These are phyloP conservation scores for Penicillium daleae DNA, from an alignment of 495 filamentous ascomycete genomes.

Conservation along the genomic window DNA sequence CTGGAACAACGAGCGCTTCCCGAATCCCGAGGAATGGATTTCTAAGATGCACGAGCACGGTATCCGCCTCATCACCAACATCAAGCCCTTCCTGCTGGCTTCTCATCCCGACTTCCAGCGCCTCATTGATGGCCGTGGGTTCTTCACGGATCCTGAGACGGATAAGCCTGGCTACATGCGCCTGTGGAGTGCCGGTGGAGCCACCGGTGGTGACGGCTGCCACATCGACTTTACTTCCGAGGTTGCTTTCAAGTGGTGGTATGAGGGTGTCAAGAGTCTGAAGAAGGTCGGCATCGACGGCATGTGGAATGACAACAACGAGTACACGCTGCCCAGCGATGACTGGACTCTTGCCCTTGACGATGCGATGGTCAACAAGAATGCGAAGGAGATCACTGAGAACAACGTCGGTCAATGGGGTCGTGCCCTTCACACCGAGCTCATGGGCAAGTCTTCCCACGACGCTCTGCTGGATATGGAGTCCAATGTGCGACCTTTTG, in stretches of 20 bases:
- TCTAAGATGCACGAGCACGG: slow-evolving; percentile 62
- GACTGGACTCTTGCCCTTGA: slow-evolving; percentile 62
- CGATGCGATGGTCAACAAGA: slow-evolving; percentile 38
- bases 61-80: slow-evolving; percentile 68
- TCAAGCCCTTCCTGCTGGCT: slow-evolving; percentile 69
- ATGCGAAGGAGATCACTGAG: slow-evolving; percentile 32
- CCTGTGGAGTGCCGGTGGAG: slow-evolving; percentile 70
- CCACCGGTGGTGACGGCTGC: slow-evolving; percentile 67
- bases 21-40: slow-evolving; percentile 63
- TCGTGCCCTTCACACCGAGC: slow-evolving; percentile 64
- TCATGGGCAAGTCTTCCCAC: slow-evolving; percentile 67
- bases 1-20: slow-evolving; percentile 69
- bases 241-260: slow-evolving; percentile 70
- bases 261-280: slow-evolving; percentile 61
- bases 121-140: slow-evolving; percentile 54
- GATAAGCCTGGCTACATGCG: slow-evolving; percentile 57
- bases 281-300: slow-evolving; percentile 65
- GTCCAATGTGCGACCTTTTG: slow-evolving; percentile 61
- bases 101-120: slow-evolving; percentile 66
- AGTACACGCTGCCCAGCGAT: slow-evolving; percentile 68
- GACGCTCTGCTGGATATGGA: slow-evolving; percentile 60
- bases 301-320: slow-evolving; percentile 81
- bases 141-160: slow-evolving; percentile 63
- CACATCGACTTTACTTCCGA: slow-evolving; percentile 71
- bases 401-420: slow-evolving; percentile 64